phyloP scores from a whole-genome alignment of 345 rosid genomes.

The Syzygium aromaticum region DNA sequence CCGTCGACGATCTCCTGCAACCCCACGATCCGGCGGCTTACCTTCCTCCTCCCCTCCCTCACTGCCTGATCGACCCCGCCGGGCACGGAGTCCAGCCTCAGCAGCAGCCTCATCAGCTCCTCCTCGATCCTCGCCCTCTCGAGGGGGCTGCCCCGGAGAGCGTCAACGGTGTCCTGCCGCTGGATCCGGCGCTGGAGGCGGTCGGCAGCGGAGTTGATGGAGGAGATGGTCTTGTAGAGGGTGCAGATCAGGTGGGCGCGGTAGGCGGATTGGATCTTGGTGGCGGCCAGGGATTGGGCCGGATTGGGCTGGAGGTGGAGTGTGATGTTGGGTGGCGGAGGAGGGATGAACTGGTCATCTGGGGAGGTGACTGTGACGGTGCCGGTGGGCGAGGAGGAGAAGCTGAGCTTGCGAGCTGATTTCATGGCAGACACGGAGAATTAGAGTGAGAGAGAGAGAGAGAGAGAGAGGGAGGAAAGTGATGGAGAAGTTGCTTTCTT shows the following conservation, averaged over 20 bases:
- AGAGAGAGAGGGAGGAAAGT: conserved; percentile 28
- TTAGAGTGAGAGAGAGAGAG: conserved; percentile 26
- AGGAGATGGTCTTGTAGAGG: conserved; percentile 42
- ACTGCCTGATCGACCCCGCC: conserved; percentile 67
- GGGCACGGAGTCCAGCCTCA: conserved; percentile 74
- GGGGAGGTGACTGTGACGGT: not conserved
- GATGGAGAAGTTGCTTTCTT: conserved; percentile 4
- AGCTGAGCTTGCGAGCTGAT: not conserved
- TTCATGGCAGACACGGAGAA: not conserved
- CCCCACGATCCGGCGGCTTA: conserved; percentile 74
- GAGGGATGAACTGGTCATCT: conserved; percentile 22
- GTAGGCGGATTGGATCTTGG: conserved; percentile 66
- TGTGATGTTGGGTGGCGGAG: not conserved
- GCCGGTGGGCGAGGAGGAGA: conserved; percentile 19
- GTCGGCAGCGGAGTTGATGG: conserved; percentile 51
- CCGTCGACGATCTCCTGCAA: conserved; percentile 79
- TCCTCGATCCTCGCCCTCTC: conserved; percentile 80
- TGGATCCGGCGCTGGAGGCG: conserved; percentile 60
- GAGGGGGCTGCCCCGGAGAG: conserved; percentile 42
- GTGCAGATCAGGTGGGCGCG: conserved; percentile 43
- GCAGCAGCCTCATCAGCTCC: conserved; percentile 63
- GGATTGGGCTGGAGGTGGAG: not conserved
- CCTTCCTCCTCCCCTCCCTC: conserved; percentile 81
- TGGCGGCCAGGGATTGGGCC: conserved; percentile 23
- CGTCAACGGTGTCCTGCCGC: conserved; percentile 77